Conservation (phyloP, 1,284 basidiomycete species). For the Pascua sp. region DNA sequence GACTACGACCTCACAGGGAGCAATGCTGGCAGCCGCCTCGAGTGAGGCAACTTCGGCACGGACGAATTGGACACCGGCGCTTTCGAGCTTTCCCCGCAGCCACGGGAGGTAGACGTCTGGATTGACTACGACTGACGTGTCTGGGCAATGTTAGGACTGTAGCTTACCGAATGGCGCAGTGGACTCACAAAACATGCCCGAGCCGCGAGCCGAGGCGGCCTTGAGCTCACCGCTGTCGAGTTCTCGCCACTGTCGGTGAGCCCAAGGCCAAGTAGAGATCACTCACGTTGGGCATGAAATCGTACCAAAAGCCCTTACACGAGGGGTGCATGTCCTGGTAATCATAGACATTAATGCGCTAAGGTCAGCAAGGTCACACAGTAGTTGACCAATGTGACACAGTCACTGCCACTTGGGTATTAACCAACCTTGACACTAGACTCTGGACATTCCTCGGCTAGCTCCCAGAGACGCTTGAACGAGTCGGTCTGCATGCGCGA, state of each 20-base stretch:
- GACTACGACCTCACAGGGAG: constrained; percentile 9
- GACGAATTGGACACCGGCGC: constrained; percentile 4
- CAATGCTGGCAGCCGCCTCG: not conserved
- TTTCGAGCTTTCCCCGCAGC: constrained; percentile 3
- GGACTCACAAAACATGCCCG: not conserved
- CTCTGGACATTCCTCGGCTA: constrained; percentile 6
- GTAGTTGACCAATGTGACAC: no score
- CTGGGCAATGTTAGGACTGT: not conserved
- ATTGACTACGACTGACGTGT: constrained; percentile 1
- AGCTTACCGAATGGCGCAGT: no score
- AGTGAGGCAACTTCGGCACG: constrained; percentile 12
- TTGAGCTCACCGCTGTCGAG: not conserved
- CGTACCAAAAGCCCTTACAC: constrained; percentile 1
- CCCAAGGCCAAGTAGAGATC: no score
- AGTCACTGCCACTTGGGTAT: no score
- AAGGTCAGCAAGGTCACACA: no score
- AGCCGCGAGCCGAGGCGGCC: not conserved
- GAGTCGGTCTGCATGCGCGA: constrained; percentile 4
- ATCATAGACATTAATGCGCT: not conserved
- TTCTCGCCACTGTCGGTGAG: no score
- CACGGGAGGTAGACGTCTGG: constrained; percentile 10
- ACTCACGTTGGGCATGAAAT: constrained; percentile 1
- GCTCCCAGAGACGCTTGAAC: constrained; percentile 2
- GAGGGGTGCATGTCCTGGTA: constrained; percentile 2
- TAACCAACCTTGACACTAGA: not conserved